Conservation (phyloP, 441 rosid species). For the Gossypium aridum region DNA sequence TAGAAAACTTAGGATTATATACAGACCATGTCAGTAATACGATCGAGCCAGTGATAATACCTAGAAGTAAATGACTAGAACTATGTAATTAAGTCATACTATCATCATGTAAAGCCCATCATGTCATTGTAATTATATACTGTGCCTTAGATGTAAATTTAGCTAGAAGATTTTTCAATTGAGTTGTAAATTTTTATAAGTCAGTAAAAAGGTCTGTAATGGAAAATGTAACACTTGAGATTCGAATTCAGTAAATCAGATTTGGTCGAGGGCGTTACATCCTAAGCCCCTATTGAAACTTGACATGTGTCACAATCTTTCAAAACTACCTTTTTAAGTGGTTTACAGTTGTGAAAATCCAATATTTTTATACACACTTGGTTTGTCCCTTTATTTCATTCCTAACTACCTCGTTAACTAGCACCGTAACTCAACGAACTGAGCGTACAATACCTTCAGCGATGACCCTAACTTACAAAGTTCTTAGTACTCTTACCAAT, state of each 20-base stretch:
- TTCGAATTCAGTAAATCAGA: no score
- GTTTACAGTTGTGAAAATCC: background rate
- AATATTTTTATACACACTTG: background rate
- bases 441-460: background rate
- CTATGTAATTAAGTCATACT: background rate
- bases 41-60: background rate
- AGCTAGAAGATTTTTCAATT: background rate
- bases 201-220: background rate
- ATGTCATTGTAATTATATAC: background rate
- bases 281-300: background rate
- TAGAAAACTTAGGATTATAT: background rate
- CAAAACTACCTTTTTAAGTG: background rate
- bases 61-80: background rate
- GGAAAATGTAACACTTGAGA: background rate
- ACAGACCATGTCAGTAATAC: background rate
- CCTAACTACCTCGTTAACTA: background rate
- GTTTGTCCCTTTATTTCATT: background rate
- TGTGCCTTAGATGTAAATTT: background rate
- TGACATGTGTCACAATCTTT: background rate
- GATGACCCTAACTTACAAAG: background rate
- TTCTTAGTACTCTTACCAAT: background rate
- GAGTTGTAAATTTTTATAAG: background rate
- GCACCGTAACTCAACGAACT: background rate
- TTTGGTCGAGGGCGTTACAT: background rate
- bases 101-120: background rate